Evolutionary conservation across 2,329 filamentous ascomycete genomes (phyloP).

Genomic region (Aspergillus sp.): DNA sequence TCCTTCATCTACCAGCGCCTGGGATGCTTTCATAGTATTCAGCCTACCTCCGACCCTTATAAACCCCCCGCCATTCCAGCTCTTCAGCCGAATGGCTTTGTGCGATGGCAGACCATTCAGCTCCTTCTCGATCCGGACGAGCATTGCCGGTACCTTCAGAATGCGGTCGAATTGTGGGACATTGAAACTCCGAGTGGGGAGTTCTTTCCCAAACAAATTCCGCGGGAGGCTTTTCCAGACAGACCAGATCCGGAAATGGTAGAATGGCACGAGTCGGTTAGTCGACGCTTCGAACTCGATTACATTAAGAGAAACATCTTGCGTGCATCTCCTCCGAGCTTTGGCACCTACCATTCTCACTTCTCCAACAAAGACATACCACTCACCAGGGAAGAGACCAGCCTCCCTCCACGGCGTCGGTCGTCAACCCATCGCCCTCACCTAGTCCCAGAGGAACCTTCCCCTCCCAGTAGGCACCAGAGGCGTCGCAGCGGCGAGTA

Average conservation of each 20-base stretch:
- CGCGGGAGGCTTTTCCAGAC: slow-evolving; percentile 71
- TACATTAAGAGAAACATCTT: slow-evolving; percentile 45
- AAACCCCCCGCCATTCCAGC: slow-evolving; percentile 76
- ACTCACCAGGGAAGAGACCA: slow-evolving; percentile 23
- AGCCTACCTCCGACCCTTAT: slow-evolving; percentile 71
- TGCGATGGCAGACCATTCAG: slow-evolving; percentile 92
- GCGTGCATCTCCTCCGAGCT: slow-evolving; percentile 35
- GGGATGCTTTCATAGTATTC: slow-evolving; percentile 84
- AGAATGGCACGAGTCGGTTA: slow-evolving; percentile 80
- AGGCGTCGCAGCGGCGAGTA: slow-evolving; percentile 27
- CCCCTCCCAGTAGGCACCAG: slow-evolving; percentile 23
- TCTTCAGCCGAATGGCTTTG: slow-evolving; percentile 79
- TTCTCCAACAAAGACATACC: slow-evolving; percentile 36
- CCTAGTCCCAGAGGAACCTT: slow-evolving; percentile 23
- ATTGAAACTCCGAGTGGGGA: slow-evolving; percentile 69
- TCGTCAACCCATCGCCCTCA: slow-evolving; percentile 20
- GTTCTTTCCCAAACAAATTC: slow-evolving; percentile 60
- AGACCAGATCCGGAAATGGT: slow-evolving; percentile 78
- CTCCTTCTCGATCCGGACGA: slow-evolving; percentile 83
- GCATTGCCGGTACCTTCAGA: slow-evolving; percentile 80
- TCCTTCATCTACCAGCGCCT: slow-evolving; percentile 91
- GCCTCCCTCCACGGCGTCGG: slow-evolving; percentile 20
- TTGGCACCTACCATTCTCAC: slow-evolving; percentile 29
- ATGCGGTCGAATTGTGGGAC: slow-evolving; percentile 74
- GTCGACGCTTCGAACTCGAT: slow-evolving; percentile 67